A percentile compares a stretch with the other conserved stretches of the same genome.
phyloP scores from a whole-genome alignment of 345 rosid genomes.

The Luvunga scandens region DNA sequence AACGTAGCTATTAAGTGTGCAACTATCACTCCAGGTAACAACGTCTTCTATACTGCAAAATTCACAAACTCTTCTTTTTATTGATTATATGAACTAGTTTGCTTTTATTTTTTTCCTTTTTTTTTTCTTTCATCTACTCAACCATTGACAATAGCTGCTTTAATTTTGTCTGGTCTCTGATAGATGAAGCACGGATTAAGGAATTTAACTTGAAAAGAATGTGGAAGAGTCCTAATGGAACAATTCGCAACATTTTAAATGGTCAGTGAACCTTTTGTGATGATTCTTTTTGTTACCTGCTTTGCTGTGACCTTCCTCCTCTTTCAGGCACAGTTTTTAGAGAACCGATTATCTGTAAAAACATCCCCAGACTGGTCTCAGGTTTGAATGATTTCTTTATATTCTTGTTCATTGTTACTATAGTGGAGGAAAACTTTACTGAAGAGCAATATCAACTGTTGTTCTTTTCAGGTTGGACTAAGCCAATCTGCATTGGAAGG shows the following conservation, averaged over 20 bases:
- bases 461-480: slow-evolving; percentile 71
- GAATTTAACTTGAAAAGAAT: slow-evolving; percentile 77
- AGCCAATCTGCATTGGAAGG: slow-evolving; percentile 94
- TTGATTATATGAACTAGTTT: not conserved
- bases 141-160: not conserved
- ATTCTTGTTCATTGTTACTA: not conserved
- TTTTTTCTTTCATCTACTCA: not conserved
- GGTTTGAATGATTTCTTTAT: slow-evolving; percentile 35
- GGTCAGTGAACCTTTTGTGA: slow-evolving; percentile 40
- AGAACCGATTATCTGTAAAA: slow-evolving; percentile 85
- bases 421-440: not conserved
- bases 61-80: not conserved
- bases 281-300: not conserved
- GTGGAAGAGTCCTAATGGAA: slow-evolving; percentile 99
- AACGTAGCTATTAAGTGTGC: slow-evolving; percentile 69
- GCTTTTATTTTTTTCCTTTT: accelerated
- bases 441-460: not conserved
- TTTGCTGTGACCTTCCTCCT: not conserved
- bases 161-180: slow-evolving; percentile 11
- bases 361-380: slow-evolving; percentile 76
- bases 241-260: slow-evolving; percentile 85
- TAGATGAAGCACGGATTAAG: slow-evolving; percentile 83
- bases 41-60: too few species aligned
- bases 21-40: slow-evolving; percentile 55
- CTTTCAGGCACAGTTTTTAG: slow-evolving; percentile 85